These are phyloP conservation scores for Colletotrichum nymphaeae DNA, from an alignment of 2,329 filamentous ascomycete species.

Conservation along the genomic window DNA sequence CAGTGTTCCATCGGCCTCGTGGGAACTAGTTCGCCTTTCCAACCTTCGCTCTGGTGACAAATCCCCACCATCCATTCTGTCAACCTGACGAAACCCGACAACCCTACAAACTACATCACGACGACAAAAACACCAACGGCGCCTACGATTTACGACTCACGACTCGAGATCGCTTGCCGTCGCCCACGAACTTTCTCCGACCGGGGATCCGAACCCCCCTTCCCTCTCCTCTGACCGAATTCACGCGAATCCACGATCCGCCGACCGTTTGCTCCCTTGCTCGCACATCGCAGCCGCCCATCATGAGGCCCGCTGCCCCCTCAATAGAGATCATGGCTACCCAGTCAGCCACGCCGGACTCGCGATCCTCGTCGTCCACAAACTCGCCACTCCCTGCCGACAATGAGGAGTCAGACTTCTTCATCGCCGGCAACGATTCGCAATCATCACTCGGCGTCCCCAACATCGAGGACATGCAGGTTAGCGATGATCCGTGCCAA, in stretches of 20 bases:
- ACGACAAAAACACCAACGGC: constrained; percentile 7
- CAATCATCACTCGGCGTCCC: constrained; percentile 89
- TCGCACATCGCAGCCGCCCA: constrained; percentile 28
- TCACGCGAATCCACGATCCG: constrained; percentile 19
- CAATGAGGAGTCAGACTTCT: constrained; percentile 95
- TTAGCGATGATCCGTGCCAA: constrained; percentile 72
- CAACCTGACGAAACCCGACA: constrained; percentile 9
- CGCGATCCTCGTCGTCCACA: constrained; percentile 73
- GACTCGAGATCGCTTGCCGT: background rate
- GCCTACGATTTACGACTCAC: background rate
- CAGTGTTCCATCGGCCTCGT: constrained; percentile 22
- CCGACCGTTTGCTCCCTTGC: constrained; percentile 8
- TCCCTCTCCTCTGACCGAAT: constrained; percentile 21
- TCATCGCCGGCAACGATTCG: constrained; percentile 89
- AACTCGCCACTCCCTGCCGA: constrained; percentile 81
- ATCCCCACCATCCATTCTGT: constrained; percentile 19
- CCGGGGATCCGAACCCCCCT: constrained; percentile 29
- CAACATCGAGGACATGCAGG: constrained; percentile 79
- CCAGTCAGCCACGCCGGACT: constrained; percentile 51
- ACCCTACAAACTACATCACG: constrained; percentile 7
- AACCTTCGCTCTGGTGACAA: constrained; percentile 31
- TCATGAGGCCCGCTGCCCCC: constrained; percentile 42
- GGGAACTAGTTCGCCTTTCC: constrained; percentile 20
- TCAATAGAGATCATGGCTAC: constrained; percentile 43
- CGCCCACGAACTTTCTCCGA: background rate